Evolutionary conservation across 345 rosid genomes (phyloP), one percentile per base, ranked within the genome.

Genomic region (Boechera retrofracta): DNA sequence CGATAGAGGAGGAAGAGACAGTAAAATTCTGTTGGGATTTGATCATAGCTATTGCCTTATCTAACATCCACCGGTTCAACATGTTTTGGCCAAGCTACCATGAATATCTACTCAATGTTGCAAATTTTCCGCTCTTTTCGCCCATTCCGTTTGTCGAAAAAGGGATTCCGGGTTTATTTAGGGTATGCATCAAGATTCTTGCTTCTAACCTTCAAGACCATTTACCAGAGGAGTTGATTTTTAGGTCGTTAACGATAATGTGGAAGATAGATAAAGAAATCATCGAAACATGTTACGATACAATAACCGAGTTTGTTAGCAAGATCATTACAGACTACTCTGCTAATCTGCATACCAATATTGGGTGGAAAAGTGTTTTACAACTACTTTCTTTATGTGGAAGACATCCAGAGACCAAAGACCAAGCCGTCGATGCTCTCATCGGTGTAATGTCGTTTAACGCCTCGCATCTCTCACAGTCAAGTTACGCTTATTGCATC

Each of bases 221-320:
- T 69, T 13, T 77, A 16, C 74, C 89, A 1, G 98, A 92, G 70
- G 98, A 94, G 77, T 73, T 82, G 6, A 83, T 92, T 45, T 92
- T 94, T 80, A 89, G 87, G 74, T 89, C 98, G 2, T 88, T 92
- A 67, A 87, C 86, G 29, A 49, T 95, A 63, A 95, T 91, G 98
- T 90, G 96, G 94, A 89, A 87, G 76, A 86, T 92, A 10, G 98
- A 95, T 58, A 95, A 92, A 71, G 96, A 95, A 42, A 84, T 89
- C 41, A 92, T 95, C 0, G 96, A 95, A 6, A 86, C 91, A 1
- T 89, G 93, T 35, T 81, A 83, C 10, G 89, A 83, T 66, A 28
- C 67, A 63, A 89, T 95, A 74, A 85, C 85, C 9, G 86, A 88
- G 67, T 83, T 89, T 1, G 83, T 85, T 3, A 86, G 89, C 86